A percentile compares a stretch with the other conserved stretches of the same genome.
These are phyloP conservation scores for Coniochaeta sp. DNA, from an alignment of 2,329 filamentous ascomycete genomes.

Conservation along the genomic window DNA sequence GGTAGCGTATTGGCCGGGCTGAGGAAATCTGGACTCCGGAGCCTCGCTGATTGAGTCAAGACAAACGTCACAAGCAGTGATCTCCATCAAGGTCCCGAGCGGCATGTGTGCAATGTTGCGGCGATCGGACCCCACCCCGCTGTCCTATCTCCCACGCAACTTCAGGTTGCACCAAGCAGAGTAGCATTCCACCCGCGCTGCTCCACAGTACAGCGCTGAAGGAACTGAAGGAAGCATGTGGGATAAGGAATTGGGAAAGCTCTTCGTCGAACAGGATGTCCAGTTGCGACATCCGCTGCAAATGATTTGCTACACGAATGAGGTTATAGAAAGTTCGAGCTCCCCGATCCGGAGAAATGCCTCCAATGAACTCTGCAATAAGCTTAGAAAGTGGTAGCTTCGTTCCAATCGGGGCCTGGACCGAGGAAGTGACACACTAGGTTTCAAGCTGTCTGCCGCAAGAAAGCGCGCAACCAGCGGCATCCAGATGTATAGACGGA, in stretches of 20 bases:
- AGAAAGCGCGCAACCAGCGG: conserved; percentile 6
- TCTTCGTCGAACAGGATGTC: too few species aligned
- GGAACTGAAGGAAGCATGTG: neutral
- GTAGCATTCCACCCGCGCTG: neutral
- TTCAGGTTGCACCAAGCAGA: neutral
- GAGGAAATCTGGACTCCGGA: neutral
- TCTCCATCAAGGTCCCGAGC: neutral
- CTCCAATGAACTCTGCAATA: neutral
- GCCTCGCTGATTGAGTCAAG: neutral
- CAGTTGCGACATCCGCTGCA: neutral
- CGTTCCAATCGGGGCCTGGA: too few species aligned
- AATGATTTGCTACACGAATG: neutral
- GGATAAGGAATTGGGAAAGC: neutral
- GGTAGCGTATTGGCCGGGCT: neutral
- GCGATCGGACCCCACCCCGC: neutral
- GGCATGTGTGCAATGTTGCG: neutral
- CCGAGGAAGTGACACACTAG: neutral
- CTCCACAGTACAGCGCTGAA: neutral
- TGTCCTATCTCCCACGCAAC: neutral
- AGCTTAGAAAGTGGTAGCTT: too few species aligned
- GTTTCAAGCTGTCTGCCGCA: conserved; percentile 3
- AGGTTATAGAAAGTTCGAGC: neutral
- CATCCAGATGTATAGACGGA: neutral
- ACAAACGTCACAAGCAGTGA: neutral
- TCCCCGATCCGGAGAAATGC: neutral